phyloP scores from a whole-genome alignment of 352 stramenopile genomes.

The Blastocystis sp. region DNA sequence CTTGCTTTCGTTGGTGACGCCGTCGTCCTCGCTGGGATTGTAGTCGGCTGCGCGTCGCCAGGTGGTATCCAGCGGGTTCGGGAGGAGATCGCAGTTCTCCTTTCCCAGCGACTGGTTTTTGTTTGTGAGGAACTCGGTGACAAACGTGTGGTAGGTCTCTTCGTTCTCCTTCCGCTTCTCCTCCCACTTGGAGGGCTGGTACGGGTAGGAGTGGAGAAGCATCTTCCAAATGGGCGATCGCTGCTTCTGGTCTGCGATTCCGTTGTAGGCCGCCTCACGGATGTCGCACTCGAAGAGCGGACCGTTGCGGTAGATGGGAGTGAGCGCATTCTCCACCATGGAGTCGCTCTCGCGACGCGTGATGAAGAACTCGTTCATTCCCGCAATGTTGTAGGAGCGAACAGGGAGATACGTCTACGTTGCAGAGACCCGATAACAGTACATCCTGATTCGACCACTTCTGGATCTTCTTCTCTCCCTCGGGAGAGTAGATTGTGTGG shows the following conservation, averaged over 20 bases:
- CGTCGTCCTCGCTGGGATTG: constrained; percentile 25
- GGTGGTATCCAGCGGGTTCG: constrained; percentile 23
- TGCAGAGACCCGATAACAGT: not conserved
- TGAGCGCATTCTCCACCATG: not conserved
- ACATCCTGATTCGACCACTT: constrained; percentile 17
- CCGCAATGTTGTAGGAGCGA: not conserved
- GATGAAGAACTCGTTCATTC: constrained; percentile 17
- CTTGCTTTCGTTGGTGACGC: constrained; percentile 40
- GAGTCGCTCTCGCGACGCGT: not conserved
- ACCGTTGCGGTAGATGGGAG: constrained; percentile 35
- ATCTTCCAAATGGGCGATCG: constrained; percentile 49
- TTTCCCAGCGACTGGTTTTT: constrained; percentile 11
- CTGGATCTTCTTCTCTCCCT: not conserved
- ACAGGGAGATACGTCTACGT: constrained; percentile 36
- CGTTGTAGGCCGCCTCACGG: constrained; percentile 55
- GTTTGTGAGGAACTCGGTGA: constrained; percentile 49
- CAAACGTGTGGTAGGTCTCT: constrained; percentile 50
- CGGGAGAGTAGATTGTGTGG: not conserved
- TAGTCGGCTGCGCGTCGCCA: constrained; percentile 31
- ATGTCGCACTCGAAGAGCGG: constrained; percentile 51
- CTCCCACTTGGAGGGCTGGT: constrained; percentile 50
- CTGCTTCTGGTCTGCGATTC: constrained; percentile 7
- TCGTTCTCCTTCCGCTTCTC: constrained; percentile 25
- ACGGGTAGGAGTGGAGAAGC: constrained; percentile 41
- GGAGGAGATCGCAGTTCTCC: constrained; percentile 12